Conservation (phyloP, 768 basidiomycete species). For the Boletellus ananas region DNA sequence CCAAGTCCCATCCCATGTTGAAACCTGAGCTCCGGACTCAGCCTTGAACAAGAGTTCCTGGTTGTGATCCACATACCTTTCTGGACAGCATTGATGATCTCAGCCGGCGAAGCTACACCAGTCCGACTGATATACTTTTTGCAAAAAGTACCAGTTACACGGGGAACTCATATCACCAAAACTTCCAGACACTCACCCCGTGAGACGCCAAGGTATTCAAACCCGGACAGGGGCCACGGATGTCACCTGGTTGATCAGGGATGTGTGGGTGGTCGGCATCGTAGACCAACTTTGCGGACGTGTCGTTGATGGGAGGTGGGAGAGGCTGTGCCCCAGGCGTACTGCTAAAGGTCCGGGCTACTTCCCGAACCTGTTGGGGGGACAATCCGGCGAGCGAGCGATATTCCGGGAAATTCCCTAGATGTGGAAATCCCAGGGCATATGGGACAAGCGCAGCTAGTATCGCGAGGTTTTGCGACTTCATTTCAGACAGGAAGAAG, state of each 20-base stretch:
- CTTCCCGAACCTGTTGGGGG: conserved; percentile 10
- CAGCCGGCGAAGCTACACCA: conserved; percentile 20
- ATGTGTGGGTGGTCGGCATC: conserved; percentile 16
- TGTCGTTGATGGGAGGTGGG: conserved; percentile 21
- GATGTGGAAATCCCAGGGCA: conserved; percentile 9
- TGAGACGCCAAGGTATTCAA: conserved; percentile 26
- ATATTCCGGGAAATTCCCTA: conserved; percentile 16
- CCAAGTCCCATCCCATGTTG: conserved; percentile 24
- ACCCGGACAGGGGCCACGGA: conserved; percentile 26
- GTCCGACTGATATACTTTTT: conserved; percentile 18
- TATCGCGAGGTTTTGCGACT: conserved; percentile 4
- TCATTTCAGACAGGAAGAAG: background rate
- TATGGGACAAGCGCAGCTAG: conserved; percentile 5
- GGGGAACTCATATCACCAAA: background rate
- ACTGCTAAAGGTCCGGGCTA: conserved; percentile 11
- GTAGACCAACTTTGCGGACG: conserved; percentile 21
- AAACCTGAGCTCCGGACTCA: conserved; percentile 9
- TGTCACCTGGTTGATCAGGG: conserved; percentile 14
- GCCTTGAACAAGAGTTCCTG: background rate
- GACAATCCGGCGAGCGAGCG: conserved; percentile 23
- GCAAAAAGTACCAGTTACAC: background rate
- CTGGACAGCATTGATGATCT: conserved; percentile 24
- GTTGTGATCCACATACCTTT: conserved; percentile 8
- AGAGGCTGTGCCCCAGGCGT: conserved; percentile 23
- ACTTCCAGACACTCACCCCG: conserved; percentile 18